Evolutionary conservation across 352 stramenopile genomes (phyloP), one percentile per base, ranked within the genome.

Genomic region (Discostella stelligera): DNA sequence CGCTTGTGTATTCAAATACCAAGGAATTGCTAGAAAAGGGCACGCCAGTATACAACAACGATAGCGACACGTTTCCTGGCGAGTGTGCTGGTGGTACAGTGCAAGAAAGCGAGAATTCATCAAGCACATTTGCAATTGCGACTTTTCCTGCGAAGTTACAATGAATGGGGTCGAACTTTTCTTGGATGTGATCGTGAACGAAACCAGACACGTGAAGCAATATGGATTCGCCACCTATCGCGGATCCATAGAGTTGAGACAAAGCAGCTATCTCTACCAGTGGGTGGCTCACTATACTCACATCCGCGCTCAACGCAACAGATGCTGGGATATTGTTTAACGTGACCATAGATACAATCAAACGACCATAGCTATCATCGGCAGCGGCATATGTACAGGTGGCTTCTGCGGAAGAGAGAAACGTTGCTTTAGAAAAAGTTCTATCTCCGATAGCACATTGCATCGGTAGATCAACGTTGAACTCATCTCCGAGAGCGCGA

Each of bases 331-430:
- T 61, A 46, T 58, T 6, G 52, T 79, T 49, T 37, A 27, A 49
- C 16, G 71, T 73, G 10, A 79, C 63, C 21, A 79, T 14, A 3
- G 62, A 67, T 27, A 79, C 25, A 10, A 16, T 9, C 3, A 64
- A 27, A 2, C 21, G 30, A 4, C 55, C 61, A 48, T 59, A 66
- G 52, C 52, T n/a, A 8, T 41, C 27, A 18, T 13, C 41, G 58
- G 48, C 13, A 3, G 13, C 2, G 18, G 39, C 30, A 60, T 66
- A 65, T 44, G 18, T 30, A 56, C 71, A 79, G 20, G 63, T 69
- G 2, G 71, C 71, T 48, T 50, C 23, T 50, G 71, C 74, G 14
- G 62, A 54, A 10, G 71, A 79, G 16, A 79, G 46, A 11, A 74
- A 62, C 37, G n/a, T 67, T 23, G 54, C 62, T 27, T 14, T 3